phyloP scores from a whole-genome alignment of 2,329 filamentous ascomycete genomes.

The Epicoccum sorghinum region DNA sequence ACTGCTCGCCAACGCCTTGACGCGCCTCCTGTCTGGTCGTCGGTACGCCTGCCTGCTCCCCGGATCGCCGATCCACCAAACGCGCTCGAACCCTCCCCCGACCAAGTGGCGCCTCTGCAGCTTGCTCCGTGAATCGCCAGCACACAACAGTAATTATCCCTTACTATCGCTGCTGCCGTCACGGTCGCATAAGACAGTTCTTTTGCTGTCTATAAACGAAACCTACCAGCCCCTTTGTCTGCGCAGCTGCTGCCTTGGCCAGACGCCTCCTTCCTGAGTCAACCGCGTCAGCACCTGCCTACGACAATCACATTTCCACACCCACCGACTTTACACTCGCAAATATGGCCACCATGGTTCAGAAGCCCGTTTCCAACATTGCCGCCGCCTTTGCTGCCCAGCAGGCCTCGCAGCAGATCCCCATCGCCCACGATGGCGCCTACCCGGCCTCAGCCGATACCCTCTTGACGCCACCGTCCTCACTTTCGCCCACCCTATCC shows the following conservation, averaged over 20 bases:
- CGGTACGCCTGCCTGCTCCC: slow-evolving; percentile 15
- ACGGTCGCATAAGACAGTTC: slow-evolving; percentile 28
- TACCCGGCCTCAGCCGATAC: slow-evolving; percentile 45
- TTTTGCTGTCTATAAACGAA: slow-evolving; percentile 24
- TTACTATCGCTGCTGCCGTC: slow-evolving; percentile 18
- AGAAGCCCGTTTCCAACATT: slow-evolving; percentile 50
- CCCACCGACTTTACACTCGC: slow-evolving; percentile 2
- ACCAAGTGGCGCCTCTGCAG: slow-evolving; percentile 33
- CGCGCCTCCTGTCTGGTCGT: slow-evolving; percentile 12
- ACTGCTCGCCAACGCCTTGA: slow-evolving; percentile 13
- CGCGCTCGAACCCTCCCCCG: slow-evolving; percentile 16
- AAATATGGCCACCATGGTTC: slow-evolving; percentile 46
- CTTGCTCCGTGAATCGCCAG: slow-evolving; percentile 29
- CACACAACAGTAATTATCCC: slow-evolving; percentile 24
- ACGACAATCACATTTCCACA: slow-evolving; percentile 1
- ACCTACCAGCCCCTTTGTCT: slow-evolving; percentile 4
- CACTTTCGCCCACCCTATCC: slow-evolving; percentile 85
- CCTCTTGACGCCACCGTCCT: slow-evolving; percentile 92
- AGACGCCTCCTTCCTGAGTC: slow-evolving; percentile 39
- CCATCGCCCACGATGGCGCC: slow-evolving; percentile 38
- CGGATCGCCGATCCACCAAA: slow-evolving; percentile 35
- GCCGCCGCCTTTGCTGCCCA: slow-evolving; percentile 47
- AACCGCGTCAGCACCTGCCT: slow-evolving; percentile 34
- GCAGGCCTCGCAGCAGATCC: slow-evolving; percentile 32
- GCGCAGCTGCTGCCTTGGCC: slow-evolving; percentile 24